Evolutionary conservation across 352 stramenopile genomes (phyloP), one percentile per base, ranked within the genome.

Genomic region (Phytophthora europaea): DNA sequence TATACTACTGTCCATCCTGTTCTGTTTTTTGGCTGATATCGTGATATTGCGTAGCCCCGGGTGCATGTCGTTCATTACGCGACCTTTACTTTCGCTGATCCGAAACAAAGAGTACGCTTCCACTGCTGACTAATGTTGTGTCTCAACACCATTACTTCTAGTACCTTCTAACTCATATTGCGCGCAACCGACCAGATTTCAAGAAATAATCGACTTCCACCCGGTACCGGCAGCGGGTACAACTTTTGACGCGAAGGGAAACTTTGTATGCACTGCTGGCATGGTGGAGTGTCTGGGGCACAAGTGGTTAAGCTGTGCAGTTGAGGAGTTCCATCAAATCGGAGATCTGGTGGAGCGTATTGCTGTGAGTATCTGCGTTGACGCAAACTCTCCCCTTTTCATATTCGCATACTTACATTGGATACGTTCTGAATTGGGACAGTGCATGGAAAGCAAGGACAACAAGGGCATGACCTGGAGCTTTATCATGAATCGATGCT

Each of bases 371-470:
- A 34, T 5, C 56, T 15, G 23, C 31, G 16, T 52, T 38, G n/a
- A 53, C 26, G 45, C 20, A 59, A 36, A 12, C 6, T 53, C 63
- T 31, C 12, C 36, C 1, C 9, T 48, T 18, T 70, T 3, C 59
- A 67, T 22, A 78, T 38, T 36, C 61, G n/a, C 7, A 45, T n/a
- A 16, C 38, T 45, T 45, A n/a, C 36, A 6, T 45, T 45, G 13
- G 12, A n/a, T 18, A 15, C 13, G 38, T 45, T 45, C 38, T 45
- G 12, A 5, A 31, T 31, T 31, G 28, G 4, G 57, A 9, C 61
- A 91, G 78, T 94, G 87, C 48, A 80, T 94, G 52, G 87, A 94
- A 72, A 93, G 82, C 63, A 88, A 87, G 55, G 87, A 94, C 64
- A 92, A 93, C 68, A 91, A 90, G 61, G 85, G 87, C 26, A 73